phyloP scores from a whole-genome alignment of 345 rosid genomes.

The Citrus inodora region DNA sequence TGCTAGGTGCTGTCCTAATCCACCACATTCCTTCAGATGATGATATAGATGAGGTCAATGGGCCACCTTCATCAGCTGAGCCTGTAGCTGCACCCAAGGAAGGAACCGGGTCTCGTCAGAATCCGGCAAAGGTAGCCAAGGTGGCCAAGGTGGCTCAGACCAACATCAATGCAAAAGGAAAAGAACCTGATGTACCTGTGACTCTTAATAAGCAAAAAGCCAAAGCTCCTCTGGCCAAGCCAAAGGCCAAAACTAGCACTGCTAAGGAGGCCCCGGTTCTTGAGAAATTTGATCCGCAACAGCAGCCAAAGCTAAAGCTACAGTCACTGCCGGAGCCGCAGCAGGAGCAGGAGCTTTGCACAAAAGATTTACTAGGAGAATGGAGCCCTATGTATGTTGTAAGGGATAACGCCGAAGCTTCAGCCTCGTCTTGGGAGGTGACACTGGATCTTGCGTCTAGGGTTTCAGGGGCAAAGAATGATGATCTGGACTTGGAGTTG shows the following conservation, averaged over 20 bases:
- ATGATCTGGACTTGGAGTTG: slow-evolving; percentile 10
- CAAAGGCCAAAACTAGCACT: background rate
- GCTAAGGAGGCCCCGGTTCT: background rate
- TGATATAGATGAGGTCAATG: background rate
- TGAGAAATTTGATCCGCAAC: background rate
- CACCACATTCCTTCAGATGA: slow-evolving; percentile 7
- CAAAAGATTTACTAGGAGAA: background rate
- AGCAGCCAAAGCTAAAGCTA: background rate
- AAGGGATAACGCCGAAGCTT: background rate
- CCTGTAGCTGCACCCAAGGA: background rate
- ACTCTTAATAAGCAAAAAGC: background rate
- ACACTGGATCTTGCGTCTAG: background rate
- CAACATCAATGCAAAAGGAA: background rate
- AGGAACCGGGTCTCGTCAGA: background rate
- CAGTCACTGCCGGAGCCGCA: background rate
- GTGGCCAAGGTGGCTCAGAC: background rate
- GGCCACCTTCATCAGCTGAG: background rate
- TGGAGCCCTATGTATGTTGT: background rate
- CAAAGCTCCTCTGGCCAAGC: background rate
- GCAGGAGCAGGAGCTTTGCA: background rate
- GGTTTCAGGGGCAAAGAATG: background rate
- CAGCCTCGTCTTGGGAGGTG: background rate
- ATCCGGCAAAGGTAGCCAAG: background rate
- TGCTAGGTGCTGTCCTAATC: background rate
- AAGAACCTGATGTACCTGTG: background rate